Evolutionary conservation across 805 yeast genomes (phyloP).

Genomic region (Hanseniaspora lachancei): DNA sequence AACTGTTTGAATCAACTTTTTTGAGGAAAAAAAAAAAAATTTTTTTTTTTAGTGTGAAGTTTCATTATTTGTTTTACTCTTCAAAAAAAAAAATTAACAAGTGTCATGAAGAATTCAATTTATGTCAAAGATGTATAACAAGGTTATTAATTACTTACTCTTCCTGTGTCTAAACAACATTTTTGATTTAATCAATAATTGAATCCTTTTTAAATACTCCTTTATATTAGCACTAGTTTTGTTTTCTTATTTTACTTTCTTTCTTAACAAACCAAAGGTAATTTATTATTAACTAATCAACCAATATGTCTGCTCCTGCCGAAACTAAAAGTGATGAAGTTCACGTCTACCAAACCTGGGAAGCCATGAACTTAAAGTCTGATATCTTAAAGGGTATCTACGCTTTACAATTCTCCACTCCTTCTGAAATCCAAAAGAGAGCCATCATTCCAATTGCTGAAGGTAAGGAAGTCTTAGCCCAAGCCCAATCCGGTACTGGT

Average conservation of each 20-base stretch:
- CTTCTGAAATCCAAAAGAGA: conserved; percentile 95
- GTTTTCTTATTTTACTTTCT: no score
- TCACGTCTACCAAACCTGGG: conserved; percentile 45
- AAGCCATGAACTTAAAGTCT: conserved; percentile 65
- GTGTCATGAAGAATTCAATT: no score
- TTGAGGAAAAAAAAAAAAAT: neutral
- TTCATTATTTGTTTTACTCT: neutral
- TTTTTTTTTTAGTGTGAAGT: neutral
- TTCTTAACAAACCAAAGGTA: neutral
- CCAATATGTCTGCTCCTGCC: conserved; percentile 41
- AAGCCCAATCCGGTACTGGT: conserved; percentile 99
- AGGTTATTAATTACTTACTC: no score
- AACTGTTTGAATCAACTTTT: neutral
- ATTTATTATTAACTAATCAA: neutral
- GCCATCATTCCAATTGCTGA: conserved; percentile 90
- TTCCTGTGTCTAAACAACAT: no score
- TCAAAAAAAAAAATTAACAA: no score
- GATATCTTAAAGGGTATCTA: conserved; percentile 51
- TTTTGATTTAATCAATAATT: no score
- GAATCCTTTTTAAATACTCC: no score
- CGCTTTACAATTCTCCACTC: conserved; percentile 88
- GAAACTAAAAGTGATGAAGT: conserved; percentile 95
- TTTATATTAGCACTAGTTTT: no score
- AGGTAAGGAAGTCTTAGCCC: conserved; percentile 93
- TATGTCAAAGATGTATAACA: no score